Evolutionary conservation across 352 stramenopile genomes (phyloP), one percentile per base, ranked within the genome.

Genomic region (Phytopythium boreale): DNA sequence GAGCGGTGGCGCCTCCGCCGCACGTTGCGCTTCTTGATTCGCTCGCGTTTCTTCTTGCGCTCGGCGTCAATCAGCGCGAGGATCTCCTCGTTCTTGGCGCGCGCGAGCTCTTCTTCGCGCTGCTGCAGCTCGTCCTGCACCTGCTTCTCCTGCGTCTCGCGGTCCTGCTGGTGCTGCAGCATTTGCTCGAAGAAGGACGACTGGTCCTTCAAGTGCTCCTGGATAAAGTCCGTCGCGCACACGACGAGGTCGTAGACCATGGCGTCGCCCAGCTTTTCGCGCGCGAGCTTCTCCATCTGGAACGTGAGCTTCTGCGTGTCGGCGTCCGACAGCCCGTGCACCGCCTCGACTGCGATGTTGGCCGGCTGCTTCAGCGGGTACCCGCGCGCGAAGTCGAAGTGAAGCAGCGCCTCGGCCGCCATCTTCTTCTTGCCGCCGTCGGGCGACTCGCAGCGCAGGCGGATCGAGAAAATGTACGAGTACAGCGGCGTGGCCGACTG

Each of bases 161-260:
- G 62, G 20, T 92, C 75, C 34, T 96, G 80, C 64, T 96, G 84
- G 19, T 86, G 74, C 44, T 90, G 84, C 27, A 95, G 78, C 88
- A 96, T 96, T 61, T 95, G 83, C 49, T 96, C 88, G 24, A 93
- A 94, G 72, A 96, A 94, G 26, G 82, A 92, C 60, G 80, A 88
- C 72, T 91, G 83, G 70, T 93, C 82, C 53, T 93, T 92, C 22
- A 91, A 59, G 63, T 93, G 83, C 43, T 91, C 82, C 56, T 91
- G 77, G 26, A 96, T 79, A 56, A 90, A 96, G 41, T 96, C 88
- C 11, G 81, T 89, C 20, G 87, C 82, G 62, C 85, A 84, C 65
- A 89, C 78, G 53, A 96, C 83, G 43, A 96, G 77, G 64, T 96
- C 86, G 75, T 94, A 92, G 22, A 93, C 70, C 68, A 82, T 88